Conservation (phyloP, 371 early-diverging fungal species). For the Thermomucor indicae-seudaticae region DNA sequence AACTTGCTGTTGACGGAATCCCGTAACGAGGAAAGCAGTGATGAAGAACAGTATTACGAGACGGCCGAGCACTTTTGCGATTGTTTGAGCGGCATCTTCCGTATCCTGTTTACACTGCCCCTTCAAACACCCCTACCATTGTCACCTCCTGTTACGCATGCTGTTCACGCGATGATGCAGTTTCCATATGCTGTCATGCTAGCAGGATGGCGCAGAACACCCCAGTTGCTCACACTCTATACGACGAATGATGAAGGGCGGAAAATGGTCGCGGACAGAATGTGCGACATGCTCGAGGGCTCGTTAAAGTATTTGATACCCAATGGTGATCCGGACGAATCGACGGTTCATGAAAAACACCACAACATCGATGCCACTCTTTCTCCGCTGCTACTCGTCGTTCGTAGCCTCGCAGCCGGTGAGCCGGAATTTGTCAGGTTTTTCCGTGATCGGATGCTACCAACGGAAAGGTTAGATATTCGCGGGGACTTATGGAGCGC, state of each 20-base stretch:
- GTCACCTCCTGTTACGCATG: slow-evolving; percentile 70
- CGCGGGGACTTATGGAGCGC: too few species aligned
- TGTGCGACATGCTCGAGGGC: slow-evolving; percentile 22
- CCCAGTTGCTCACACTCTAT: slow-evolving; percentile 8
- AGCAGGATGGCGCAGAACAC: slow-evolving; percentile 38
- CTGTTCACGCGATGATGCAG: slow-evolving; percentile 70
- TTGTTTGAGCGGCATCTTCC: slow-evolving; percentile 28
- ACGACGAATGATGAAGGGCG: slow-evolving; percentile 8
- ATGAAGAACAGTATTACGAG: slow-evolving; percentile 13
- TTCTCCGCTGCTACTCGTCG: slow-evolving; percentile 61
- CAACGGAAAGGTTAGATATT: slow-evolving; percentile 57
- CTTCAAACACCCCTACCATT: slow-evolving; percentile 53
- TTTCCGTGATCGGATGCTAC: slow-evolving; percentile 46
- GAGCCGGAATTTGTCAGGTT: slow-evolving; percentile 30
- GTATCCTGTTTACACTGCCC: slow-evolving; percentile 38
- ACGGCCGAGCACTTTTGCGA: slow-evolving; percentile 16
- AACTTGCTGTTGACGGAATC: slow-evolving; percentile 48
- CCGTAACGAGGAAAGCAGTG: slow-evolving; percentile 5
- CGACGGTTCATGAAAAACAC: neutral
- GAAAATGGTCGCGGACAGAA: slow-evolving; percentile 4
- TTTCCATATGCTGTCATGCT: slow-evolving; percentile 36
- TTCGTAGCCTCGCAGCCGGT: slow-evolving; percentile 43
- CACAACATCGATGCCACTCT: slow-evolving; percentile 56
- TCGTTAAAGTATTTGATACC: slow-evolving; percentile 37
- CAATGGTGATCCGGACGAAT: slow-evolving; percentile 30